Evolutionary conservation across 345 rosid genomes (phyloP).

Genomic region (Citrus australasica): DNA sequence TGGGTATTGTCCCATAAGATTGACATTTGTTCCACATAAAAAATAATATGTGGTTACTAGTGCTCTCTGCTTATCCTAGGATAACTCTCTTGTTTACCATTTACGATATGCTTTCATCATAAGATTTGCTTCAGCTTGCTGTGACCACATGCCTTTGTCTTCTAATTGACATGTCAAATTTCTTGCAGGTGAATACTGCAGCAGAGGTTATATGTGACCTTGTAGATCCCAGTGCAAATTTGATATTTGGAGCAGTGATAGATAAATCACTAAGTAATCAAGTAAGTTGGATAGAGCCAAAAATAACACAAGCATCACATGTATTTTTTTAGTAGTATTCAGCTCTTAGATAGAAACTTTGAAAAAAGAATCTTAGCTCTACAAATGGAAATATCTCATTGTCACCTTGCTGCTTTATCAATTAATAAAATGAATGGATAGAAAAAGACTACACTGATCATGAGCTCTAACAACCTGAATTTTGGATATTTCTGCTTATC

Average conservation of each 20-base stretch:
- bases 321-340: not conserved
- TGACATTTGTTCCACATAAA: not conserved
- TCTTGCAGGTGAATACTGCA: constrained; percentile 79
- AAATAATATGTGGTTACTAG: not conserved
- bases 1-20: not conserved
- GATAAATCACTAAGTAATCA: constrained; percentile 80
- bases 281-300: constrained; percentile 35
- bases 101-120: too few relatives aligned
- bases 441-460: not conserved
- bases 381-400: not conserved
- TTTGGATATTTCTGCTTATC: not conserved
- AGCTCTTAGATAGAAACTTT: not conserved
- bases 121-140: not conserved
- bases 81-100: not conserved
- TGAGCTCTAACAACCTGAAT: not conserved
- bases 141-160: not conserved
- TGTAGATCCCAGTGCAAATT: constrained; percentile 85
- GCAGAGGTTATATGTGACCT: constrained; percentile 90
- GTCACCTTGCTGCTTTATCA: not conserved
- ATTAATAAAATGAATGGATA: not conserved
- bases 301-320: not conserved
- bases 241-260: constrained; percentile 55
- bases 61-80: not conserved
- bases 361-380: not conserved
- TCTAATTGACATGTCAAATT: not conserved